phyloP scores from a whole-genome alignment of 352 stramenopile genomes.

The Phytopythium vexans region DNA sequence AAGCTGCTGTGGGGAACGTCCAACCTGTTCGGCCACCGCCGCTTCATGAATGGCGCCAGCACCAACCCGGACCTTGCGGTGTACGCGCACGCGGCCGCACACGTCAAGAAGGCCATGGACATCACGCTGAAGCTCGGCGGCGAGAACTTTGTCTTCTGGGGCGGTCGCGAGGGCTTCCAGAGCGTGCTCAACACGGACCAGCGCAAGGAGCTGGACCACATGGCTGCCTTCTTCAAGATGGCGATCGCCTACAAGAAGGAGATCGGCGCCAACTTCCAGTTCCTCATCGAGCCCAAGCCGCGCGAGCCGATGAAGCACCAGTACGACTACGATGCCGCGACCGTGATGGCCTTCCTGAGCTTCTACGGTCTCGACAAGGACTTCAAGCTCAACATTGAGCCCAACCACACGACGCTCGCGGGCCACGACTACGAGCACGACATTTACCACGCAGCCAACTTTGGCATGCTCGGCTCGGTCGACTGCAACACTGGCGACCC shows the following conservation, averaged over 20 bases:
- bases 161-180: constrained; percentile 78
- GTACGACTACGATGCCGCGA: constrained; percentile 88
- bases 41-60: constrained; percentile 83
- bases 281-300: constrained; percentile 86
- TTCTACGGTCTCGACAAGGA: constrained; percentile 71
- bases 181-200: constrained; percentile 77
- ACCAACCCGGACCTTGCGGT: constrained; percentile 87
- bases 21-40: constrained; percentile 73
- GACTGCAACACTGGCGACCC: constrained; percentile 81
- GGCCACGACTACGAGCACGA: constrained; percentile 86
- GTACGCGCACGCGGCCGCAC: constrained; percentile 65
- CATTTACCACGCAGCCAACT: constrained; percentile 67
- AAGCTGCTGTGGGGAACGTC: constrained; percentile 81
- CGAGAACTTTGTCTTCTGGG: constrained; percentile 88
- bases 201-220: constrained; percentile 78
- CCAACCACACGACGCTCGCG: constrained; percentile 85
- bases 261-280: constrained; percentile 66
- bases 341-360: constrained; percentile 81
- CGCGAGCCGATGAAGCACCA: constrained; percentile 86
- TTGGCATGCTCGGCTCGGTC: constrained; percentile 79
- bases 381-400: constrained; percentile 89
- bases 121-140: constrained; percentile 80
- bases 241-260: constrained; percentile 76
- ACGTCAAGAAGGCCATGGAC: constrained; percentile 88
- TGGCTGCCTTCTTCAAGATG: constrained; percentile 81